phyloP scores from a whole-genome alignment of 2,329 filamentous ascomycete genomes.

The Dactylellina drechsleri region DNA sequence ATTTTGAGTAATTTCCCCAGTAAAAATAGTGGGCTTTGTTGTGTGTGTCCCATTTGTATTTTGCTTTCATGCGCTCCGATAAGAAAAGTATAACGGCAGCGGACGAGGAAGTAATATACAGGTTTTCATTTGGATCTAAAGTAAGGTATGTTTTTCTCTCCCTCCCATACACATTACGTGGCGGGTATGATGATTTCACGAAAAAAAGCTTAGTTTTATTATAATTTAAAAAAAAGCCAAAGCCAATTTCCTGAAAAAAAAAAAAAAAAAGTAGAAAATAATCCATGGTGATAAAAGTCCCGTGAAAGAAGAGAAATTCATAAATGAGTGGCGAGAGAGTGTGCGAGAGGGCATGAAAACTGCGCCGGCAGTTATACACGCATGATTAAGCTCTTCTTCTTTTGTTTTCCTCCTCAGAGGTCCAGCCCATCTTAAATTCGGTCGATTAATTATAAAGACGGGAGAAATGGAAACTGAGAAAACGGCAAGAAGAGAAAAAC shows the following conservation, averaged over 20 bases:
- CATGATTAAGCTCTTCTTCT: too few species aligned
- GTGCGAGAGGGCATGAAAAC: slow-evolving; percentile 13
- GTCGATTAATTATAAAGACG: too few species aligned
- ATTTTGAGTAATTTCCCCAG: neutral
- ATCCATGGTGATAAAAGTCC: slow-evolving; percentile 27
- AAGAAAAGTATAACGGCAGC: slow-evolving; percentile 10
- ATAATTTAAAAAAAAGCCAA: too few species aligned
- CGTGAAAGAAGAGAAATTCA: slow-evolving; percentile 6
- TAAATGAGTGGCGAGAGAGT: slow-evolving; percentile 15
- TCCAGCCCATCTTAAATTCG: too few species aligned
- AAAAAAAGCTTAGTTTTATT: too few species aligned
- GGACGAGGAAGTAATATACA: slow-evolving; percentile 51
- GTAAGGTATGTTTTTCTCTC: too few species aligned
- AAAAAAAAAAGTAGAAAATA: slow-evolving; percentile 15
- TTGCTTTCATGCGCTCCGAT: slow-evolving; percentile 36
- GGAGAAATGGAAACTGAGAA: too few species aligned
- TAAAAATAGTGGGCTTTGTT: slow-evolving; percentile 3
- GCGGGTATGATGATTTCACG: too few species aligned
- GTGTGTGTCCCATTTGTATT: slow-evolving; percentile 32
- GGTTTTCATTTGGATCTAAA: slow-evolving; percentile 3
- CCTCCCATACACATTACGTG: too few species aligned
- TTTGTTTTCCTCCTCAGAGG: too few species aligned
- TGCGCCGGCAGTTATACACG: slow-evolving; percentile 7
- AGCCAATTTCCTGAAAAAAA: too few species aligned
- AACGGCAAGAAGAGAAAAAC: too few species aligned